Base-by-base conservation (phyloP, 768 basidiomycete genomes). In the Agrocybe praecox region DNA sequence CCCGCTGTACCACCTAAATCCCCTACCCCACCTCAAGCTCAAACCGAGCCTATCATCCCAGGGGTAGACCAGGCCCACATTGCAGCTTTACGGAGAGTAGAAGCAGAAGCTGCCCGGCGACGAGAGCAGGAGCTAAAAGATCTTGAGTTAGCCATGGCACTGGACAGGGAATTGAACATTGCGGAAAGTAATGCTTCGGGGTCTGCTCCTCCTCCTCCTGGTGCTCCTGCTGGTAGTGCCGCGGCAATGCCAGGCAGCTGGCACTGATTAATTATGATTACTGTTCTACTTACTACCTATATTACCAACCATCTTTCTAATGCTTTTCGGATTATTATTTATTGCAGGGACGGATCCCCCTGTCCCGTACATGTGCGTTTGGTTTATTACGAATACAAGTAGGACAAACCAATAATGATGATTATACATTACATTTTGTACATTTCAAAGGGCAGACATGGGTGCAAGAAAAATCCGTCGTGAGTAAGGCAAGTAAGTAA, bases 121-220 rank as follows among this genome's bases (percentile, higher is more conserved):
- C 69, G 71, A 52, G 72, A 68, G 32, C 80, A 80, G 55, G 79
- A 80, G 54, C 62, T 75, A 57, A 71, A 62, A 65, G 80, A 81
- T 65, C 61, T 72, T 55, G 82, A 82, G 65, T 68, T 85, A 11
- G 84, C 83, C 22, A 69, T 81, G 61, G 72, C 78, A 67, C 67
- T 86, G 15, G 85, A 86, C 63, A 65, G 76, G 36, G 82, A 84
- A 64, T 67, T 86, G n/a, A 85, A 85, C 69, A 51, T 76, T 19
- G 60, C 55, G 17, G 55, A 61, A 44, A 44, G 34, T 21, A 21
- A 34, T 6, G 42, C 33, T 36, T 40, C 48, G 22, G 24, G 5
- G 26, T 29, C 26, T 29, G 9, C 26, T 29, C 26, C 9, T 9
- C 26, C 9, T 9, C 26, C 26, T 29, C 26, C 26, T 29, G 26